Percentiles rank a stretch among this genome's conserved stretches.
Conservation (phyloP, 202 grass and related monocot genomes). For the Cymbopogon flexuosus region DNA sequence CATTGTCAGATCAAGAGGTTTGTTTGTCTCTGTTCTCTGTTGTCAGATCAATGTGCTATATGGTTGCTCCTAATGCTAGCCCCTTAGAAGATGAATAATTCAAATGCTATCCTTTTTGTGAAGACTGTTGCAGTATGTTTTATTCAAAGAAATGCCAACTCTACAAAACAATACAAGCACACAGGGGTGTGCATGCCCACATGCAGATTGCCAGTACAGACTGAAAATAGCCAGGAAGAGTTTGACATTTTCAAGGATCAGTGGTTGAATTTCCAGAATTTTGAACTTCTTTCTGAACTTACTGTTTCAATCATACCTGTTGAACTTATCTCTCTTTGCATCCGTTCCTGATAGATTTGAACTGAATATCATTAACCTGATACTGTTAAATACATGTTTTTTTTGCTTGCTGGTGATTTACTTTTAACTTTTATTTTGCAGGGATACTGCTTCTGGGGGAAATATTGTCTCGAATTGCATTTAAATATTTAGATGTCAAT, state of each 20-base stretch:
- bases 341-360: constrained; percentile 13
- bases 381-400: background rate
- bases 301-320: background rate
- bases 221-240: background rate
- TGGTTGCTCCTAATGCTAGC: background rate
- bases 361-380: background rate
- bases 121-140: background rate
- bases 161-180: background rate
- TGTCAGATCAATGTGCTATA: constrained; percentile 17
- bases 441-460: constrained; percentile 80
- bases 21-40: background rate
- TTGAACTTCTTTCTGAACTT: background rate
- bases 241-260: background rate
- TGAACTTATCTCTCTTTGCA: constrained; percentile 21
- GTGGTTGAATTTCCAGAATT: background rate
- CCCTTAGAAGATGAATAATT: constrained; percentile 3
- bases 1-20: constrained; percentile 79
- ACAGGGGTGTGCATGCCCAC: background rate
- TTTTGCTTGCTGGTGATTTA: background rate
- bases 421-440: constrained; percentile 32
- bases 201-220: background rate
- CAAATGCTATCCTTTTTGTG: constrained; percentile 9
- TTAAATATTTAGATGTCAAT: constrained; percentile 55
- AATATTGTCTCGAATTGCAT: constrained; percentile 54
- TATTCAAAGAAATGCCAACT: background rate